phyloP scores from a whole-genome alignment of 148 eudicot genomes.

The Euryodendron excelsum region DNA sequence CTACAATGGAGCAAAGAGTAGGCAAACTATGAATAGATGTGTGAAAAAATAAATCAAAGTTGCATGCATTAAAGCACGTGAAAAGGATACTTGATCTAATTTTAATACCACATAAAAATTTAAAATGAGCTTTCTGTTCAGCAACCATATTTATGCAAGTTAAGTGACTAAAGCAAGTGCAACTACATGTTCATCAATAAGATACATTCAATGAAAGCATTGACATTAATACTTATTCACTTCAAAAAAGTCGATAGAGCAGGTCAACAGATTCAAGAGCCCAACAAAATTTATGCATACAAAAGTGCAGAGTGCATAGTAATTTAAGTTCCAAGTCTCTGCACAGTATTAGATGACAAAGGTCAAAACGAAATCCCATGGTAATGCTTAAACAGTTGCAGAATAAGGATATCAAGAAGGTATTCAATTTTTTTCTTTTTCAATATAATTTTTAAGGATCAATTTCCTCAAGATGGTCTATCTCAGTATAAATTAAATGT shows the following conservation, averaged over 20 bases:
- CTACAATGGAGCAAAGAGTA: conserved; percentile 42
- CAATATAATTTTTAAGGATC: no score
- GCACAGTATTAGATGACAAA: background rate
- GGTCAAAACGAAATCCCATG: background rate
- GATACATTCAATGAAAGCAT: background rate
- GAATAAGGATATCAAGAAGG: no score
- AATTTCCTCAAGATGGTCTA: no score
- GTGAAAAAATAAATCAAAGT: background rate
- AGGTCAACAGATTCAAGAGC: background rate
- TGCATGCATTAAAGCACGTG: background rate
- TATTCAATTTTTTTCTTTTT: no score
- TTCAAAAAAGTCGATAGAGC: background rate
- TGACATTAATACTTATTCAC: background rate
- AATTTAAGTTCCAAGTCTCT: background rate
- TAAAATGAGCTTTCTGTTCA: background rate
- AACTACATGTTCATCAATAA: background rate
- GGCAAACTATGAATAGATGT: conserved; percentile 6
- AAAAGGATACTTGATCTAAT: background rate
- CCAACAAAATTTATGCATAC: background rate
- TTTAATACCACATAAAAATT: background rate
- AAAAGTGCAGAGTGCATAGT: background rate
- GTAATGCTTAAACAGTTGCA: no score
- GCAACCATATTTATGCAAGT: background rate
- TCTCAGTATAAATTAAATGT: no score
- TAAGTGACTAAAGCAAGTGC: background rate